Evolutionary conservation across 192 early-diverging fungal species (phyloP).

Genomic region (Podila horticola): DNA sequence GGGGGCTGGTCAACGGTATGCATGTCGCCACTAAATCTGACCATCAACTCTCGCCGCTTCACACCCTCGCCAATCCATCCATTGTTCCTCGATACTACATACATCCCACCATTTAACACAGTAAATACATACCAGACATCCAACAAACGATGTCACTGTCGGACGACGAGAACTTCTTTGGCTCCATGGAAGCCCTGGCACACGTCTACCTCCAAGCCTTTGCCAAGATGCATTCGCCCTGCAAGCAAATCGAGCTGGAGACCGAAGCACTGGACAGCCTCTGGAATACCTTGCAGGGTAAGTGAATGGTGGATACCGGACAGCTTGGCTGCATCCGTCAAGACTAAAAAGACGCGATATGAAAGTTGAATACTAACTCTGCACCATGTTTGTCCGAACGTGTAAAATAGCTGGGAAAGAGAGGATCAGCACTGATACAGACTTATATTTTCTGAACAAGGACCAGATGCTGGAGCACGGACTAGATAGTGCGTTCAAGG

Average conservation of each 20-base stretch:
- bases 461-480: conserved; percentile 3
- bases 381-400: too few relatives aligned
- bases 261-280: neutral
- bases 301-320: neutral
- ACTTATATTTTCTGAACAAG: neutral
- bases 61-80: too few relatives aligned
- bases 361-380: too few relatives aligned
- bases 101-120: neutral
- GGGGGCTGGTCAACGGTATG: too few relatives aligned
- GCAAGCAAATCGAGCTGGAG: neutral
- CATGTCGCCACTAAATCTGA: too few relatives aligned
- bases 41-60: too few relatives aligned
- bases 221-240: neutral
- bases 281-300: conserved; percentile 7
- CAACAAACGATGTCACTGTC: neutral
- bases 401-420: neutral
- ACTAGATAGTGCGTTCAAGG: neutral
- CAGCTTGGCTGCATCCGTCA: too few relatives aligned
- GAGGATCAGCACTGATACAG: neutral
- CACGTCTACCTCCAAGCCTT: conserved; percentile 14
- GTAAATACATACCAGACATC: too few relatives aligned
- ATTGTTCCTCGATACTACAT: neutral
- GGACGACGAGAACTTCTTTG: neutral
- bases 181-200: neutral
- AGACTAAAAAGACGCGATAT: too few relatives aligned